These are phyloP conservation scores for Ormosia semicastrata DNA, from an alignment of 306 rosid species.

Conservation along the genomic window DNA sequence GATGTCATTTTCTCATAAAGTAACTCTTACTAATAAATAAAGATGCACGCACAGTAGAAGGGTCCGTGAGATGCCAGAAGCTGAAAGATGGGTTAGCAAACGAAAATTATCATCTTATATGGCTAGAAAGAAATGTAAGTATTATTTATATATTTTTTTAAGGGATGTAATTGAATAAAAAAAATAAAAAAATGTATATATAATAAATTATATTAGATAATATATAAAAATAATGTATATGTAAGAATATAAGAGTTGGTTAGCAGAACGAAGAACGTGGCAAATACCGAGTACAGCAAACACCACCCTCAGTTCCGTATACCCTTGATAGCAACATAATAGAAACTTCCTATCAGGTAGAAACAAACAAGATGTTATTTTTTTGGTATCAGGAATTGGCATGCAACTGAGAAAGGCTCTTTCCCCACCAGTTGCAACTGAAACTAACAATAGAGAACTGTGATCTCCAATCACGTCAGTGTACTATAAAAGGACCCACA, in stretches of 20 bases:
- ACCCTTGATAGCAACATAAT: not conserved
- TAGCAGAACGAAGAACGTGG: not conserved
- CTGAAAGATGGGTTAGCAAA: not conserved
- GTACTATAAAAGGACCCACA: not conserved
- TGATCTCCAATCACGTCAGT: not conserved
- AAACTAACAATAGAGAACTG: not conserved
- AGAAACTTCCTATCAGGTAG: not conserved
- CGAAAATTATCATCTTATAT: no score
- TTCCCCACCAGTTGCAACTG: not conserved
- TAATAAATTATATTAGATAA: no score
- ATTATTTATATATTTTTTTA: no score
- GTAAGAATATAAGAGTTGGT: no score
- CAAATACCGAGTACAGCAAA: not conserved
- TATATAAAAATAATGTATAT: no score
- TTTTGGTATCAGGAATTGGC: not conserved
- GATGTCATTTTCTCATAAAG: not conserved
- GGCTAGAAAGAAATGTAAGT: no score
- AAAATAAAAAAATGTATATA: no score
- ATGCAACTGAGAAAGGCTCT: not conserved
- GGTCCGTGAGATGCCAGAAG: not conserved
- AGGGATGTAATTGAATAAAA: no score
- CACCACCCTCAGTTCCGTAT: constrained; percentile 13
- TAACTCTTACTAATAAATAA: not conserved
- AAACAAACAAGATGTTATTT: not conserved
- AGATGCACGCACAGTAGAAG: not conserved